phyloP scores from a whole-genome alignment of 495 filamentous ascomycete species.

The Aspergillus egyptiacus region DNA sequence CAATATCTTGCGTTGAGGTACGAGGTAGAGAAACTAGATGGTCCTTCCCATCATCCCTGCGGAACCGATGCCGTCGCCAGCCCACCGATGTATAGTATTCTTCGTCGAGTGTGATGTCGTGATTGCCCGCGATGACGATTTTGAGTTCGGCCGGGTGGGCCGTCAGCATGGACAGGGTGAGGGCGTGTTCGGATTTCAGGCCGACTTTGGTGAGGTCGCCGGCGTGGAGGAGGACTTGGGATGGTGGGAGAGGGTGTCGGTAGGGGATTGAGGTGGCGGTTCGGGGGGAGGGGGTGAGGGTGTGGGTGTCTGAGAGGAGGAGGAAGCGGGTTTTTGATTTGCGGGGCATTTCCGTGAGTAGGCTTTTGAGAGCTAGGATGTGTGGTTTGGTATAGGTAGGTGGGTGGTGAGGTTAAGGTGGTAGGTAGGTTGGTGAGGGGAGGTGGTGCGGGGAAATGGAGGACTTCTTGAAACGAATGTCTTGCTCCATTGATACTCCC shows the following conservation, averaged over 20 bases:
- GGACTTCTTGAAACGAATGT: too few relatives aligned
- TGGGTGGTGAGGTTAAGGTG: not conserved
- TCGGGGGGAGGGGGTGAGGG: slow-evolving; percentile 26
- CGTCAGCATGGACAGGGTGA: slow-evolving; percentile 48
- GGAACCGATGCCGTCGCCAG: slow-evolving; percentile 27
- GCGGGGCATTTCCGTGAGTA: not conserved
- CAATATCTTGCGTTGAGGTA: not conserved
- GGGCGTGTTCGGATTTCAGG: slow-evolving; percentile 46
- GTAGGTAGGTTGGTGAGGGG: not conserved
- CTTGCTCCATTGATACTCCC: too few relatives aligned
- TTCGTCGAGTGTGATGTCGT: slow-evolving; percentile 66
- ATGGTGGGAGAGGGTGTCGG: slow-evolving; percentile 45
- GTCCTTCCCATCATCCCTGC: not conserved
- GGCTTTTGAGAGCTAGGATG: not conserved
- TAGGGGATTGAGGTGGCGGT: slow-evolving; percentile 26
- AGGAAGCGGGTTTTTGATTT: slow-evolving; percentile 43
- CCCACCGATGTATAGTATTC: slow-evolving; percentile 39
- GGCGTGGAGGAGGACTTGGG: slow-evolving; percentile 65
- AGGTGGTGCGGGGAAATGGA: not conserved
- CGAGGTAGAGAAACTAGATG: slow-evolving; percentile 16
- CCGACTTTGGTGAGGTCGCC: slow-evolving; percentile 68
- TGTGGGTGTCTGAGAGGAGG: slow-evolving; percentile 63
- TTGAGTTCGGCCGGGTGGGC: slow-evolving; percentile 60
- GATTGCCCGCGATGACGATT: slow-evolving; percentile 76
- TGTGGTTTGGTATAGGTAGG: not conserved